Base-by-base conservation (phyloP, 306 rosid genomes). In the Alnus rubra region DNA sequence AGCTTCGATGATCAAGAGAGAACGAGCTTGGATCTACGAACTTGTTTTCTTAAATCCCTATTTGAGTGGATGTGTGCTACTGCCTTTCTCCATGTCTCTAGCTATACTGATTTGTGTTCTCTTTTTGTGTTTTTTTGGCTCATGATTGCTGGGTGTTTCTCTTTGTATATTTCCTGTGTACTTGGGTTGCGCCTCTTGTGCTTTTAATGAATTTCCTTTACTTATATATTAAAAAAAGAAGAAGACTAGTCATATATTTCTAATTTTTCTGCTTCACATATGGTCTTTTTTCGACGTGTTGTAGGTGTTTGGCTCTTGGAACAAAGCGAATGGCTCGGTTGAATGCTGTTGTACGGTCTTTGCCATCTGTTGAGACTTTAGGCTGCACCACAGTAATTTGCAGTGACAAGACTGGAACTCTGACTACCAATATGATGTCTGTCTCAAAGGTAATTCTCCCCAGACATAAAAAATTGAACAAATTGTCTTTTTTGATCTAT, bases 331-430 rank as follows among this genome's bases (percentile, higher is more conserved):
- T 95, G 98, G 98, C 98, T 84, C 88, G 91, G 82, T 84, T 92
- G 90, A 92, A 92, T 83, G 98, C 98, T 81, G 88, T 95, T 87
- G 98, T 95, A 67, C 89, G 98, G 75, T 91, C 97, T 42, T 87
- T 95, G 82, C 98, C 98, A 58, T 91, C 97, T 3, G 98, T 95
- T 35, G 98, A 95, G 89, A 95, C 98, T 65, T 84, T 95, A 82
- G 98, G 98, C 78, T 95, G 98, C 83, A 95, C 98, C 73, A 95
- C 98, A 52, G 98, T 95, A 79, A 95, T 95, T 76, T 95, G 98
- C 87, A 92, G 98, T 77, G 98, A 95, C 87, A 95, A 95, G 87
- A 95, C 98, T 52, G 98, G 98, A 82, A 95, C 98, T 64, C 83
- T 95, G 80, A 95, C 98, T 33, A 95, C 98, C 71, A 95, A 95